Base-by-base conservation (phyloP, 1,139 yeast genomes). In the Nakaseomyces uthaithaninus region DNA sequence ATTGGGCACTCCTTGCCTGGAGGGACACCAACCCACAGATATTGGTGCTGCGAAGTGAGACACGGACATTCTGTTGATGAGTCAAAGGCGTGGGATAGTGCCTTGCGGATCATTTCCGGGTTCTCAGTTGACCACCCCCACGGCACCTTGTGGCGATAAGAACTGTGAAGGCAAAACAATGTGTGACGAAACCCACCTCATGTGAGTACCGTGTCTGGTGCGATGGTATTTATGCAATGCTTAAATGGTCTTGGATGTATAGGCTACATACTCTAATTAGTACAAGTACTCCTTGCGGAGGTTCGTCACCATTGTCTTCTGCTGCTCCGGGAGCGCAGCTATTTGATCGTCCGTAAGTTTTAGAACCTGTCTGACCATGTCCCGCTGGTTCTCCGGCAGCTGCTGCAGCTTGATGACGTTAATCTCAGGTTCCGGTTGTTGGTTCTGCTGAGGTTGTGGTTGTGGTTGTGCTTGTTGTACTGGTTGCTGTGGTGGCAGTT, bases 311-410 rank as follows among this genome's bases (percentile, higher is more conserved):
- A 79, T 74, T 33, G 66, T 57, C 47, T 72, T 74, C 56, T 79
- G 80, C 37, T 77, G 80, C 1, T 68, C 69, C 2, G 85, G 85
- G 36, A 81, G 62, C 1, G 66, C 59, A 31, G 66, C 63, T 27
- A 80, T 65, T 49, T 78, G 83, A 14, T 71, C 77, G 1, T 71
- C 72, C 0, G 79, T 66, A 45, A 81, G 60, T 30, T 71, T 66
- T 44, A 81, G 66, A 3, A 80, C 83, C 56, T 80, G 85, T 10
- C 75, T 77, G 33, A 80, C 72, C 59, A 78, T 68, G 34, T 73
- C 71, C 8, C 84, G 84, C 55, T 80, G 83, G 35, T 72, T 72
- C 22, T 71, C 71, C 16, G 67, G 66, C 27, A 62, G 45, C n/a
- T 52, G 33, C 23, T 46, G 48, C 27, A 54, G 43, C 36, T 53